Percentiles rank a stretch among this genome's conserved stretches.
Conservation (phyloP, 108 stramenopile genomes). For the Cylindrotheca closterium region DNA sequence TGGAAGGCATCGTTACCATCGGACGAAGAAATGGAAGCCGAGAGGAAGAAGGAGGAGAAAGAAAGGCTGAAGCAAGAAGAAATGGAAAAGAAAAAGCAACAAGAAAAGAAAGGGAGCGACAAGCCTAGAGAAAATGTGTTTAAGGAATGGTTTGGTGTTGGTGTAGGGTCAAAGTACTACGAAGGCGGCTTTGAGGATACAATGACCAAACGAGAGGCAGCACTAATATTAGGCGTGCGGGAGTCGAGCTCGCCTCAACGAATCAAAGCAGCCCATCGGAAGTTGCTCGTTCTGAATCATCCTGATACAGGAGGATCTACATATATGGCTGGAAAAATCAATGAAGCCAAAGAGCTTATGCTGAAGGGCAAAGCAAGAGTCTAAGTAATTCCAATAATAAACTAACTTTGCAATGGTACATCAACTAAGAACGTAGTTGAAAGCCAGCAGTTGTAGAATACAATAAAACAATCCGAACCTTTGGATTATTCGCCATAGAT, state of each 20-base stretch:
- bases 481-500: too few relatives aligned
- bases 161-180: constrained; percentile 88
- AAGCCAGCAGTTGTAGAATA: too few relatives aligned
- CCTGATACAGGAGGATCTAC: constrained; percentile 98
- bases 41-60: constrained; percentile 19
- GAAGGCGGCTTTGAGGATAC: constrained; percentile 98
- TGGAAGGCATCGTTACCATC: constrained; percentile 47
- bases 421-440: too few relatives aligned
- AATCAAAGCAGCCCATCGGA: constrained; percentile 97
- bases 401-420: too few relatives aligned
- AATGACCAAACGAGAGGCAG: constrained; percentile 97
- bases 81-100: constrained; percentile 15
- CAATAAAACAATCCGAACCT: too few relatives aligned
- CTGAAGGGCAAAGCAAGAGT: constrained; percentile 72
- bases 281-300: constrained; percentile 95
- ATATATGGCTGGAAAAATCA: constrained; percentile 94
- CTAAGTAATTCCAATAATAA: too few relatives aligned
- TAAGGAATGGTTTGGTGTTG: constrained; percentile 77
- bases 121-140: constrained; percentile 76
- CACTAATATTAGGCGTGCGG: constrained; percentile 95
- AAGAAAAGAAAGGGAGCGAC: constrained; percentile 8
- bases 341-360: constrained; percentile 98
- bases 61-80: constrained; percentile 15
- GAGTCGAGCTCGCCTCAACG: constrained; percentile 86
- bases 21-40: constrained; percentile 31